These are phyloP conservation scores for Climacium dendroides DNA, from an alignment of 225 moss, liverwort and hornwort species.

Conservation along the genomic window DNA sequence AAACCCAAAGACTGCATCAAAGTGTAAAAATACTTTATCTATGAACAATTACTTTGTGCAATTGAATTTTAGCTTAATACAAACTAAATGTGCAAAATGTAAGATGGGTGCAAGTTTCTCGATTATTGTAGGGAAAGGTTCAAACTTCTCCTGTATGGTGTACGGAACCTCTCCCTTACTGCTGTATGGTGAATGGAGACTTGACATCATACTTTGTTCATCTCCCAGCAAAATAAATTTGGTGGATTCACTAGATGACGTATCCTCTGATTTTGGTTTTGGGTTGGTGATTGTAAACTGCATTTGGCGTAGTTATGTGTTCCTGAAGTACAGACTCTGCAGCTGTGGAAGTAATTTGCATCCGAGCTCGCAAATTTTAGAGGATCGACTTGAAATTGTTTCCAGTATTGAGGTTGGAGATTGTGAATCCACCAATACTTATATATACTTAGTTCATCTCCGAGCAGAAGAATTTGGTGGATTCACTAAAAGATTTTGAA, in stretches of 20 bases:
- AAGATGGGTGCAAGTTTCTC: not conserved
- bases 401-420: not conserved
- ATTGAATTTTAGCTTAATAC: not conserved
- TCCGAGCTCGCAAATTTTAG: not conserved
- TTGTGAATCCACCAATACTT: not conserved
- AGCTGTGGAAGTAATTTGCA: not conserved
- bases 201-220: not conserved
- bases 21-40: not conserved
- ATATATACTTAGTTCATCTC: not conserved
- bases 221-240: not conserved
- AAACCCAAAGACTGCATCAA: too few species aligned
- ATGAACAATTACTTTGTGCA: too few species aligned
- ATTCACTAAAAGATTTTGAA: not conserved
- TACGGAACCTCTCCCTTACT: not conserved
- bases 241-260: not conserved
- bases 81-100: not conserved
- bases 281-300: not conserved
- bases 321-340: not conserved
- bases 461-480: not conserved
- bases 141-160: not conserved
- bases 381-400: not conserved
- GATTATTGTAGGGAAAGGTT: not conserved
- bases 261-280: not conserved
- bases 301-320: not conserved
- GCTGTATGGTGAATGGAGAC: not conserved